Conservation (phyloP, 176 grass and related monocot genomes). For the Oryza punctata region DNA sequence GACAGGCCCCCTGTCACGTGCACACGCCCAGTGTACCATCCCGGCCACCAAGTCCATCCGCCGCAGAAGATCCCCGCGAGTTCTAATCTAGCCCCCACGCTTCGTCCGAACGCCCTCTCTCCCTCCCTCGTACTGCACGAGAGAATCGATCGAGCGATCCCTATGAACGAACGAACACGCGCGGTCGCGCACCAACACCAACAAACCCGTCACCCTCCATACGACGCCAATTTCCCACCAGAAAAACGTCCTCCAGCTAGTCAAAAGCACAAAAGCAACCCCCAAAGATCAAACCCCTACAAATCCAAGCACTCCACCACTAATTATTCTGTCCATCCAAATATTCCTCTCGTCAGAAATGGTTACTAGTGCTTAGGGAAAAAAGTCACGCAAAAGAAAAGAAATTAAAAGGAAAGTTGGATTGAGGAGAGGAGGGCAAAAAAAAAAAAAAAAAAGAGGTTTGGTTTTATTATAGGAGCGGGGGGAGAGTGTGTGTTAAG, state of each 20-base stretch:
- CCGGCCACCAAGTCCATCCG: not conserved
- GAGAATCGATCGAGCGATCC: slow-evolving; percentile 25
- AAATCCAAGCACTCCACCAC: slow-evolving; percentile 47
- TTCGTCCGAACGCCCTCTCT: slow-evolving; percentile 24
- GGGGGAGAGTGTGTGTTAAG: not conserved
- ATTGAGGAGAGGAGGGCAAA: not conserved
- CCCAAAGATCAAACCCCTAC: slow-evolving; percentile 57
- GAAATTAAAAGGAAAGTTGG: slow-evolving; percentile 33
- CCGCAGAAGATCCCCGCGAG: slow-evolving; percentile 46
- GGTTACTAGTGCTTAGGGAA: not conserved
- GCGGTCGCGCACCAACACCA: slow-evolving; percentile 20
- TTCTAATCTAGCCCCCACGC: slow-evolving; percentile 38
- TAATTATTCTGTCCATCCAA: slow-evolving; percentile 35
- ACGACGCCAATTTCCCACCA: not conserved
- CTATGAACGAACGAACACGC: slow-evolving; percentile 37
- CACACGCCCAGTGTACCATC: not conserved
- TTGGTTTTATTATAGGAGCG: slow-evolving; percentile 58
- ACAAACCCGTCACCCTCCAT: slow-evolving; percentile 2
- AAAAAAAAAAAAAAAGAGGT: slow-evolving; percentile 33
- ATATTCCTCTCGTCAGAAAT: slow-evolving; percentile 10
- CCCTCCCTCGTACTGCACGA: slow-evolving; percentile 22
- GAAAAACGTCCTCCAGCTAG: not conserved
- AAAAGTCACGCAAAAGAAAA: slow-evolving; percentile 26
- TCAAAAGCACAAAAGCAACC: slow-evolving; percentile 51
- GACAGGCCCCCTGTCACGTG: not conserved